Conservation (phyloP, 2,329 filamentous ascomycete species). For the Aureobasidium sp. region DNA sequence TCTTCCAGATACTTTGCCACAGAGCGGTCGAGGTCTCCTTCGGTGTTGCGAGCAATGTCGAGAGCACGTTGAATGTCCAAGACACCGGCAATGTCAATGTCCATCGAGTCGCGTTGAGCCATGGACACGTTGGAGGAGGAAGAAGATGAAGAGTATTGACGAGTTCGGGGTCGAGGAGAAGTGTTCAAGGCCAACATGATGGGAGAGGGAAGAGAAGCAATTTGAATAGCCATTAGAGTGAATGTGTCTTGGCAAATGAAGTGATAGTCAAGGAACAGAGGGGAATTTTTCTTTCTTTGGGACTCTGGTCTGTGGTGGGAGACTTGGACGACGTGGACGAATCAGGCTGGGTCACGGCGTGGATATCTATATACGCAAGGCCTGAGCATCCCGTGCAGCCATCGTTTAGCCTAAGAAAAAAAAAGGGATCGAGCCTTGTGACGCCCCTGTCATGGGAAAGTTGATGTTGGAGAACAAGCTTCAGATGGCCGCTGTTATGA, state of each 20-base stretch:
- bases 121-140: constrained; percentile 16
- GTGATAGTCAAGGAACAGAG: background rate
- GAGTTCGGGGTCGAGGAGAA: constrained; percentile 8
- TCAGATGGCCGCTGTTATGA: constrained; percentile 11
- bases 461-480: constrained; percentile 14
- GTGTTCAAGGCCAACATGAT: constrained; percentile 17
- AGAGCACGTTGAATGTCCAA: constrained; percentile 59
- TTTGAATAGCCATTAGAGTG: constrained; percentile 14
- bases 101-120: constrained; percentile 13
- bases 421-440: constrained; percentile 12
- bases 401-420: constrained; percentile 12
- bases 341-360: constrained; percentile 13
- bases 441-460: constrained; percentile 12
- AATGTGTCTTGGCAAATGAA: constrained; percentile 9
- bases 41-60: constrained; percentile 67
- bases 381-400: constrained; percentile 10
- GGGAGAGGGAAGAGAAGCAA: constrained; percentile 17
- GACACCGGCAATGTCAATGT: constrained; percentile 30
- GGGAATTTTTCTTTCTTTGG: constrained; percentile 5
- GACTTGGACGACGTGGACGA: constrained; percentile 16
- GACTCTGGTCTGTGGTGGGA: constrained; percentile 3
- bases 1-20: constrained; percentile 60
- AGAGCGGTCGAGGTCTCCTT: constrained; percentile 58
- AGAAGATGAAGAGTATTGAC: constrained; percentile 14
- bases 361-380: constrained; percentile 14